Base-by-base conservation (phyloP, 148 eudicot genomes). In the Limonium bicolor region DNA sequence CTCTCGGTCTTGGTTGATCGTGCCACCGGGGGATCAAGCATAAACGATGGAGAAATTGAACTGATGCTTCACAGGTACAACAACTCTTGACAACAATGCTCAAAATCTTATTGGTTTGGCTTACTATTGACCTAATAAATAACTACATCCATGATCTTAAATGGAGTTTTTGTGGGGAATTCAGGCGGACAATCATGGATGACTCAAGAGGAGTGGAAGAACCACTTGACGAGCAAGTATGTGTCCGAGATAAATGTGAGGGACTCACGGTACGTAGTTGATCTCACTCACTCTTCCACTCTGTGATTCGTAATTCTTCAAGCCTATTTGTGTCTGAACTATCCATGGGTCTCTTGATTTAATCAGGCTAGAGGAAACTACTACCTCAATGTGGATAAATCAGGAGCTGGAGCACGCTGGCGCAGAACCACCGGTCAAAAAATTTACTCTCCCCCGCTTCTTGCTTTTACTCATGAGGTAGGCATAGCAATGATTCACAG, bases 1-100 rank as follows among this genome's bases (percentile, higher is more conserved):
- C 67, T 86, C 48, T 82, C 94, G 36, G 77, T 82, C 31, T 67
- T 86, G 71, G 87, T 86, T 50, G 96, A 86, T 63, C 88, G 94
- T 54, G 96, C 96, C 18, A 60, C 71, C 24, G 96, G 96, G 51
- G 96, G 93, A 58, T 53, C 77, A 55, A 86, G 96, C 62, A 64
- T 82, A 36, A 9, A 56, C 15, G 88, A 86, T 62, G 96, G 96
- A 55, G 67, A 82, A 73, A 51, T 86, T 37, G 96, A 86, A 56
- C 53, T 86, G 22, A 81, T 86, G 96, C 78, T 86, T 45, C 96
- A 82, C 41, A 78, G 96, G 96, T 78, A 53, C 24, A 34, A 46
- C n/a, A n/a, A n/a, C n/a, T n/a, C n/a, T n/a, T n/a, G n/a, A n/a
- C n/a, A n/a, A n/a, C n/a, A n/a, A n/a, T n/a, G n/a, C n/a, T n/a